Evolutionary conservation across 768 basidiomycete genomes (phyloP).

Genomic region (Amanita rimosa): DNA sequence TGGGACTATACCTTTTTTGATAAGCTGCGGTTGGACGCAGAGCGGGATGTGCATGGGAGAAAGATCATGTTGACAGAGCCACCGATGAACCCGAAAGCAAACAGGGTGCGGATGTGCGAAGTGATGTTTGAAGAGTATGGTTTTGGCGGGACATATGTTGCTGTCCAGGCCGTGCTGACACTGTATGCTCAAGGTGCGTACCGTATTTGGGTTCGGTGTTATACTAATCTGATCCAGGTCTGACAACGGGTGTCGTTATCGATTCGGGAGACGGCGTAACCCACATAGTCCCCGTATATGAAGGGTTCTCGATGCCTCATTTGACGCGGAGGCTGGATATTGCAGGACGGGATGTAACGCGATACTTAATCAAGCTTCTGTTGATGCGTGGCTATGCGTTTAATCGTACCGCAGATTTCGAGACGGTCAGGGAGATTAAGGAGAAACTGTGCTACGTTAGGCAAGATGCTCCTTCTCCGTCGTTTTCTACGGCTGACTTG

Average conservation of each 20-base stretch:
- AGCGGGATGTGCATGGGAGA: slow-evolving; percentile 34
- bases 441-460: slow-evolving; percentile 98
- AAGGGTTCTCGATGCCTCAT: slow-evolving; percentile 93
- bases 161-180: slow-evolving; percentile 97
- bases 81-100: slow-evolving; percentile 96
- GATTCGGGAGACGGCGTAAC: slow-evolving; percentile 99
- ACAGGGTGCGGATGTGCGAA: slow-evolving; percentile 89
- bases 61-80: slow-evolving; percentile 96
- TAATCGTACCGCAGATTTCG: slow-evolving; percentile 98
- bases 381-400: slow-evolving; percentile 99
- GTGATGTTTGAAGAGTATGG: slow-evolving; percentile 99
- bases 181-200: slow-evolving; percentile 92
- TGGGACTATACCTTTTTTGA: slow-evolving; percentile 99
- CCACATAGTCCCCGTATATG: slow-evolving; percentile 97
- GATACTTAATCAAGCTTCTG: slow-evolving; percentile 98
- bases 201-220: not conserved
- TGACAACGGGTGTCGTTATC: slow-evolving; percentile 97
- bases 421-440: slow-evolving; percentile 98
- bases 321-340: slow-evolving; percentile 92
- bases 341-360: slow-evolving; percentile 95
- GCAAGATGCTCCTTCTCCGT: slow-evolving; percentile 26
- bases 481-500: not conserved
- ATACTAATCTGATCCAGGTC: slow-evolving; percentile 39
- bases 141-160: slow-evolving; percentile 91
- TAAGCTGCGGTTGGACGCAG: slow-evolving; percentile 82